These are phyloP conservation scores for Senna tora DNA, from an alignment of 306 rosid species.

Conservation along the genomic window DNA sequence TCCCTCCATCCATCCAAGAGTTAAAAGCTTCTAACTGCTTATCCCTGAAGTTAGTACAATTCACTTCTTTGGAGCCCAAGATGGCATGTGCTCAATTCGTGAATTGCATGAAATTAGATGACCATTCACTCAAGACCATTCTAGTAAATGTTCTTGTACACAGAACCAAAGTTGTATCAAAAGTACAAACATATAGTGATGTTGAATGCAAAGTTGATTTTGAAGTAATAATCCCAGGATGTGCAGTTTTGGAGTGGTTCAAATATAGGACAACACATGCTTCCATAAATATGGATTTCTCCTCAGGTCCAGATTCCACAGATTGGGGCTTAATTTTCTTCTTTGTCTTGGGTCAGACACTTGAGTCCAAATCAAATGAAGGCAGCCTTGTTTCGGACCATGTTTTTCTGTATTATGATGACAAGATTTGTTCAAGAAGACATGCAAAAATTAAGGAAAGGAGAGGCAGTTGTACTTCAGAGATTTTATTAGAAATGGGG, in stretches of 20 bases:
- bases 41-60: too few species aligned
- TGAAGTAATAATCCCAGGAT: constrained; percentile 26
- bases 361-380: too few species aligned
- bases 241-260: constrained; percentile 32
- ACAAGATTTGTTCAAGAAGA: background rate
- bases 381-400: background rate
- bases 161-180: background rate
- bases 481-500: background rate
- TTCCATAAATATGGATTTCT: constrained; percentile 10
- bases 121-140: background rate
- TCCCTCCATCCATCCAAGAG: too few species aligned
- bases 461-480: background rate
- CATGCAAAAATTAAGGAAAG: background rate
- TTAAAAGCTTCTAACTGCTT: too few species aligned
- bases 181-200: too few species aligned
- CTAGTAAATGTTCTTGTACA: constrained; percentile 20
- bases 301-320: background rate
- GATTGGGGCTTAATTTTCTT: constrained; percentile 29
- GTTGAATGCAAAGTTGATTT: background rate
- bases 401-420: background rate
- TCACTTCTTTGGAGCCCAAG: constrained; percentile 17
- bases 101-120: constrained; percentile 35
- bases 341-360: constrained; percentile 2
- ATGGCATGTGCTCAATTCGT: constrained; percentile 16
- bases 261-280: background rate